Conservation (phyloP, 352 stramenopile genomes). For the Albugo candida region DNA sequence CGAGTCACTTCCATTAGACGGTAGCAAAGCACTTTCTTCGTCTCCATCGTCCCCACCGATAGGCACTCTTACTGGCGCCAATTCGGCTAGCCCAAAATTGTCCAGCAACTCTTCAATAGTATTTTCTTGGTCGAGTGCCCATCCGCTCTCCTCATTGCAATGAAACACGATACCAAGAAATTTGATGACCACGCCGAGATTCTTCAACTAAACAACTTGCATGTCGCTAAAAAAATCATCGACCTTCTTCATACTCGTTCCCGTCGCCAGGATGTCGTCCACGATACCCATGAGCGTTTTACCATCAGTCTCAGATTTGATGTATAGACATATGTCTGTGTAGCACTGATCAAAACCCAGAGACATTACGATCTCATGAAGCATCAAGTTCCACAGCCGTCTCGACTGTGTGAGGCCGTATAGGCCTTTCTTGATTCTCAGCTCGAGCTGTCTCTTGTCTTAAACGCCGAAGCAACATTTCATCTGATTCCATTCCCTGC, state of each 20-base stretch:
- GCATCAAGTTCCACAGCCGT: slow-evolving; percentile 6
- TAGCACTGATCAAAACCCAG: slow-evolving; percentile 8
- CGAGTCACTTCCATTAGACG: background rate
- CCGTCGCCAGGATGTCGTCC: too few species aligned
- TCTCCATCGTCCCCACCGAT: background rate
- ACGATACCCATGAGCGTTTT: too few species aligned
- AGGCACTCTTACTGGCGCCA: background rate
- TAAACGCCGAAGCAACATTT: slow-evolving; percentile 1
- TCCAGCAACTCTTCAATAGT: background rate
- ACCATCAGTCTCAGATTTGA: background rate
- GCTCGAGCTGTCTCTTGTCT: background rate
- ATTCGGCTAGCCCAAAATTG: background rate
- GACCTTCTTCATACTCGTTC: too few species aligned
- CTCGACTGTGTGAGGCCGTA: slow-evolving; percentile 17
- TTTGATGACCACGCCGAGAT: background rate
- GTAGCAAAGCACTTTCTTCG: slow-evolving; percentile 2
- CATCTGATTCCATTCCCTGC: background rate
- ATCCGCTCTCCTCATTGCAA: background rate
- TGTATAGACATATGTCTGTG: slow-evolving; percentile 15
- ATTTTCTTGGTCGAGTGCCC: background rate
- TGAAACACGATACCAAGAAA: background rate
- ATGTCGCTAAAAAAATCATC: too few species aligned
- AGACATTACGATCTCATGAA: background rate
- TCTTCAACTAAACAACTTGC: background rate
- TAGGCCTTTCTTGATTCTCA: slow-evolving; percentile 10